phyloP scores from a whole-genome alignment of 208 protist species.

The Strigomonas galati region DNA sequence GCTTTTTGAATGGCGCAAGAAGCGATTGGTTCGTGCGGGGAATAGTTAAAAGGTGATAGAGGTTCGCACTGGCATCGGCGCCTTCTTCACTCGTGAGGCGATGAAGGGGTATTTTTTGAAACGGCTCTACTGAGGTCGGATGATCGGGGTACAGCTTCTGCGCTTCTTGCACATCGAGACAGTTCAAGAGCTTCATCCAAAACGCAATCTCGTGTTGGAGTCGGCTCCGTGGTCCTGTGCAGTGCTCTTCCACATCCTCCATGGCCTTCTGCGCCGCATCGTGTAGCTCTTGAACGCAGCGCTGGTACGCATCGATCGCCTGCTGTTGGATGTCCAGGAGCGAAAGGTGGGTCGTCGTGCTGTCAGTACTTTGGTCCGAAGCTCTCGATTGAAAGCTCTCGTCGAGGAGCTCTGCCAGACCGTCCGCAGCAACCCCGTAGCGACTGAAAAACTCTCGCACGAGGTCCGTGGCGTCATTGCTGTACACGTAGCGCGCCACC shows the following conservation, averaged over 20 bases:
- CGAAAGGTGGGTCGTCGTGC: neutral
- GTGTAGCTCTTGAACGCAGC: neutral
- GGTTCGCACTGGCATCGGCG: no score
- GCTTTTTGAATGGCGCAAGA: no score
- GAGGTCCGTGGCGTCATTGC: neutral
- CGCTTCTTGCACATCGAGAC: no score
- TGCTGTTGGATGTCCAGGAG: conserved; percentile 18
- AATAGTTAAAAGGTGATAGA: no score
- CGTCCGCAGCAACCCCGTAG: neutral
- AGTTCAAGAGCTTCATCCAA: no score
- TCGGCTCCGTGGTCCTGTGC: neutral
- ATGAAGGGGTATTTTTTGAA: no score
- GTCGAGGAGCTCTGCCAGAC: neutral
- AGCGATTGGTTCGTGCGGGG: no score
- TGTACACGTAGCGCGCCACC: conserved; percentile 12
- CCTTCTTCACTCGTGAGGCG: no score
- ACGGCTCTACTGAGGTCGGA: no score
- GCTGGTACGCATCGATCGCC: conserved; percentile 12
- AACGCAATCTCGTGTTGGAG: no score
- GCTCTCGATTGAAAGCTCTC: neutral
- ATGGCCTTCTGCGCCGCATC: conserved; percentile 7
- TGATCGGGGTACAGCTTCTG: no score
- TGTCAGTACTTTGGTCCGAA: neutral
- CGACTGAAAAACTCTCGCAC: neutral
- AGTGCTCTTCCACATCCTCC: conserved; percentile 3